A percentile compares a stretch with the other conserved stretches of the same genome.
These are phyloP conservation scores for Hypoxylon rubiginosum DNA, from an alignment of 2,329 filamentous ascomycete species.

Conservation along the genomic window DNA sequence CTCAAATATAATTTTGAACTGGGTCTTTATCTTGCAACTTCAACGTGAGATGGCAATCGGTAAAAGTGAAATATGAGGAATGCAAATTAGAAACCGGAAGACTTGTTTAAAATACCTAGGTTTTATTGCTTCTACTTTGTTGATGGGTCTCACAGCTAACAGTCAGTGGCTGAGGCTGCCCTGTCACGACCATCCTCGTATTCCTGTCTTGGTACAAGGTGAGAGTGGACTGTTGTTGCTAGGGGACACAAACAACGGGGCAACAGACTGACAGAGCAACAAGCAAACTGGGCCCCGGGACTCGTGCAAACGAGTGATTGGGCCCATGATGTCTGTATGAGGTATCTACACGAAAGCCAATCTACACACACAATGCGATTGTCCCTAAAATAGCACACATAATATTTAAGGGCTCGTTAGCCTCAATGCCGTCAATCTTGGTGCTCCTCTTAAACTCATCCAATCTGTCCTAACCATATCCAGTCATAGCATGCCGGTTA, in stretches of 20 bases:
- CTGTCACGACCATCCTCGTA: slow-evolving; percentile 20
- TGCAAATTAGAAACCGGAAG: background rate
- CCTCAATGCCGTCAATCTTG: no score
- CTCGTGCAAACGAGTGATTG: no score
- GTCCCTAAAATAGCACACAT: slow-evolving; percentile 23
- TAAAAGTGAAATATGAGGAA: background rate
- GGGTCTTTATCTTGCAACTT: background rate
- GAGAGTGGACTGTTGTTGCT: background rate
- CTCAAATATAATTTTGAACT: background rate
- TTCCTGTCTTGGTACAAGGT: background rate
- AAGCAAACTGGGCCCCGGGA: background rate
- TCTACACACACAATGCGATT: slow-evolving; percentile 12
- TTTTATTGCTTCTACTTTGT: slow-evolving; percentile 24
- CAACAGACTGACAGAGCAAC: slow-evolving; percentile 20
- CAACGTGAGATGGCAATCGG: background rate
- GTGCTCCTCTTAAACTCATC: background rate
- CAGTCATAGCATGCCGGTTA: background rate
- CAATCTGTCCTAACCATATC: background rate
- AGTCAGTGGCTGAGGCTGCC: slow-evolving; percentile 16
- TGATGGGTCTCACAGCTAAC: background rate
- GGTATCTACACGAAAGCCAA: slow-evolving; percentile 22
- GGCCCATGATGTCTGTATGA: no score
- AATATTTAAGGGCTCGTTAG: no score
- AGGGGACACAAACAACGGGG: background rate
- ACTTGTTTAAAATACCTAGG: slow-evolving; percentile 2